Base-by-base conservation (phyloP, 768 basidiomycete species). In the Brasilioporus rufonigricans region DNA sequence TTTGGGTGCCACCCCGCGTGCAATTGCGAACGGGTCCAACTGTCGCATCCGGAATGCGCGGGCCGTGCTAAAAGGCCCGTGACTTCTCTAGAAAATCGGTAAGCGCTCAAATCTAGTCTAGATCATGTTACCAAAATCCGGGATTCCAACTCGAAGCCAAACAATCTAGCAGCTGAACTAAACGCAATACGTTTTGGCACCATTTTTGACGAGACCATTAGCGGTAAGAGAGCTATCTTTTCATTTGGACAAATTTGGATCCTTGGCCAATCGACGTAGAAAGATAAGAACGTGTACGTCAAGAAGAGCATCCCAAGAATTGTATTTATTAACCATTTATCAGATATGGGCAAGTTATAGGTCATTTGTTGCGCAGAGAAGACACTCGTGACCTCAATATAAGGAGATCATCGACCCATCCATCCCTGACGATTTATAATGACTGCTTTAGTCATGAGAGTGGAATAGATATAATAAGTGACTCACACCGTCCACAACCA, bases 401-500 rank as follows among this genome's bases (percentile, higher is more conserved):
- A 41, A 33, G 44, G 16, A 6, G 14, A 52, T 59, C 58, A 74
- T 19, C 83, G 79, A 48, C 81, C 82, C 82, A 84, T 83, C 82
- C 82, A 84, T 36, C 83, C 83, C 83, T 55, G 57, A 62, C 48
- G 50, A 60, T 48, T 32, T 52, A 50, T 58, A 40, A 46, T 44
- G 49, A 57, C 46, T 41, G 33, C 27, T 50, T n/a, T n/a, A n/a
- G 12, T 43, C 13, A 48, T 24, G 21, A 51, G 31, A 44, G 59
- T 40, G 53, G 27, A 57, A 35, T 26, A 40, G 44, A 23, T 9
- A 32, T 32, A 16, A 52, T 44, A 26, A 45, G 38, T n/a, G 18
- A 71, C 85, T 76, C 62, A 85, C 86, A 45, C 86, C 85, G 54
- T 87, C 86, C 57, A 87, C 86, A 39, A 85, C 77, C 32, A 88